Evolutionary conservation across 2,329 filamentous ascomycete species (phyloP).

Genomic region (Exserohilum rostratum): DNA sequence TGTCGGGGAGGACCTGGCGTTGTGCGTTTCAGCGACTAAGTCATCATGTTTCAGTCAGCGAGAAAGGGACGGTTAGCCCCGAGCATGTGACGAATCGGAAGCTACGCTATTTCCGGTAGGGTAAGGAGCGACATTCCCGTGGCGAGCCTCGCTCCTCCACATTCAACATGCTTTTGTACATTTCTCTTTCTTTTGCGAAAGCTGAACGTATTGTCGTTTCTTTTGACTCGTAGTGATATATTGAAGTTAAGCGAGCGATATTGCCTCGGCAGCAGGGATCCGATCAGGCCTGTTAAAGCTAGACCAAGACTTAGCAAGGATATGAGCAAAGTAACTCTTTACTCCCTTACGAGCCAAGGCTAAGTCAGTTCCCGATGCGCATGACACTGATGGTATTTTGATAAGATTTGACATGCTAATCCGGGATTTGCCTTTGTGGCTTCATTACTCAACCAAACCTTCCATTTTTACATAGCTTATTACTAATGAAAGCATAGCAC

Average conservation of each 20-base stretch:
- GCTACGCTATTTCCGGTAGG: neutral
- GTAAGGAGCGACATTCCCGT: neutral
- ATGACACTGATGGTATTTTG: neutral
- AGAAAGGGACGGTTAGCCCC: conserved; percentile 1
- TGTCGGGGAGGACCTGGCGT: conserved; percentile 30
- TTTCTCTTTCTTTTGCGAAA: neutral
- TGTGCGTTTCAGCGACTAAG: conserved; percentile 26
- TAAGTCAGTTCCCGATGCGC: neutral
- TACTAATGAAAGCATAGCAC: too few relatives aligned
- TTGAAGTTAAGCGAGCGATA: neutral
- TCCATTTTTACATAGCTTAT: too few relatives aligned
- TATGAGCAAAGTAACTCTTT: neutral
- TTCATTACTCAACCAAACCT: too few relatives aligned
- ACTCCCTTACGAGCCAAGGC: neutral
- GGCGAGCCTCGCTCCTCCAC: neutral
- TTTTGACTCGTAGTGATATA: neutral
- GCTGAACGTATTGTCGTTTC: neutral
- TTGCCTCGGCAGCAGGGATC: neutral
- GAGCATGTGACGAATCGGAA: neutral
- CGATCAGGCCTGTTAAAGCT: too few relatives aligned
- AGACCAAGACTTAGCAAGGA: neutral
- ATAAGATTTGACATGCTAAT: neutral
- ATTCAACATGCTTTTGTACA: neutral
- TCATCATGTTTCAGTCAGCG: conserved; percentile 25
- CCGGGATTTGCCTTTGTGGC: too few relatives aligned